Percentiles rank a stretch among this genome's conserved stretches.
These are phyloP conservation scores for Chaetomiaceae sp. DNA, from an alignment of 2,329 filamentous ascomycete genomes.

Conservation along the genomic window DNA sequence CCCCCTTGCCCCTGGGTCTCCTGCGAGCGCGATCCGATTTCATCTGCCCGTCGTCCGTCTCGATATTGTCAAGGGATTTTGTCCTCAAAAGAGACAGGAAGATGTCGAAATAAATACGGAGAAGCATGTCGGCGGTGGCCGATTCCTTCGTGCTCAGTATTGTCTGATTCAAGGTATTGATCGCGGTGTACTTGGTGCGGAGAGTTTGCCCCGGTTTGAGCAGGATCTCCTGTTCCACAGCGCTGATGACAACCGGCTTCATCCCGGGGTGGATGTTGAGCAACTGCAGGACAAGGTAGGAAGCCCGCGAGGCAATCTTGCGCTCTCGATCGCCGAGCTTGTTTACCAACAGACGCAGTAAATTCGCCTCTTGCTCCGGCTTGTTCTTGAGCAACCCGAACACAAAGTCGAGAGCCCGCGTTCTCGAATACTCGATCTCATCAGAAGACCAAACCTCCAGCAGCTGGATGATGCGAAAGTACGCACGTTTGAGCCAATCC, in stretches of 20 bases:
- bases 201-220: conserved; percentile 81
- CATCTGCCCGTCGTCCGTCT: conserved; percentile 37
- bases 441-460: conserved; percentile 91
- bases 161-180: conserved; percentile 96
- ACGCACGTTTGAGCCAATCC: conserved; percentile 89
- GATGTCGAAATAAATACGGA: conserved; percentile 87
- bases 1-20: conserved; percentile 26
- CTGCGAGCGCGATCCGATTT: conserved; percentile 28
- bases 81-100: conserved; percentile 78
- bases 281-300: conserved; percentile 87
- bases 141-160: conserved; percentile 82
- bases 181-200: conserved; percentile 89
- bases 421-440: conserved; percentile 89
- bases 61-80: conserved; percentile 36
- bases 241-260: conserved; percentile 80
- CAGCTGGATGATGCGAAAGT: conserved; percentile 88
- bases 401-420: conserved; percentile 81
- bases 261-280: conserved; percentile 85
- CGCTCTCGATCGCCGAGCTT: conserved; percentile 93
- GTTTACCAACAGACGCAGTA: conserved; percentile 86
- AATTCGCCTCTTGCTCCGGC: conserved; percentile 92
- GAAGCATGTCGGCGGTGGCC: conserved; percentile 68
- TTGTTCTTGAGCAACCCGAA: conserved; percentile 90
- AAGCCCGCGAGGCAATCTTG: conserved; percentile 90
- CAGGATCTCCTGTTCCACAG: conserved; percentile 80